Percentiles rank a stretch among this genome's conserved stretches.
These are phyloP conservation scores for Cyanidioschyzon merolae DNA, from an alignment of 23 red algal genomes.

Conservation along the genomic window DNA sequence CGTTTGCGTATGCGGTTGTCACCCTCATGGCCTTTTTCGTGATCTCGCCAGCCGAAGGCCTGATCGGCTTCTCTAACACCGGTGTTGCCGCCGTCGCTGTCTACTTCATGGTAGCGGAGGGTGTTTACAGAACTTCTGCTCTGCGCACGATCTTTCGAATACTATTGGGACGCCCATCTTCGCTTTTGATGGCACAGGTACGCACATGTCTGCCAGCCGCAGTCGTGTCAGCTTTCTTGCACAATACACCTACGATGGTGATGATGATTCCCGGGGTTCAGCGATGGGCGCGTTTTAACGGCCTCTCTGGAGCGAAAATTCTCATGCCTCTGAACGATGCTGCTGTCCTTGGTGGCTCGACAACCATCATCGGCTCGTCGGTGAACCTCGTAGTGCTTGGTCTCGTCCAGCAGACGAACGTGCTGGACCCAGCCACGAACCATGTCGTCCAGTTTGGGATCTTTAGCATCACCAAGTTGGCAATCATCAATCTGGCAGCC, in stretches of 20 bases:
- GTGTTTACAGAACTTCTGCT: slow-evolving; percentile 68
- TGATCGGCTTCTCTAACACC: slow-evolving; percentile 68
- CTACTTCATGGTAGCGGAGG: slow-evolving; percentile 77
- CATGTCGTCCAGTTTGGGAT: slow-evolving; percentile 34
- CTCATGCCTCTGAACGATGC: slow-evolving; percentile 93
- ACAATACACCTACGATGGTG: slow-evolving; percentile 83
- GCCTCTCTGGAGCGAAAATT: slow-evolving; percentile 55
- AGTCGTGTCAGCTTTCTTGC: slow-evolving; percentile 69
- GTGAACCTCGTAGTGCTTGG: slow-evolving; percentile 69
- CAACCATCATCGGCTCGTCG: slow-evolving; percentile 69
- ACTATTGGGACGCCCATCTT: slow-evolving; percentile 49
- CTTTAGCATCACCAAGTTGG: slow-evolving; percentile 67
- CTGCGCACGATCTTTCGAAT: slow-evolving; percentile 48
- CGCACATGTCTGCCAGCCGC: slow-evolving; percentile 58
- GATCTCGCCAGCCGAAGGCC: slow-evolving; percentile 38
- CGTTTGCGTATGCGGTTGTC: slow-evolving; percentile 49
- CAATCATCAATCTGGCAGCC: slow-evolving; percentile 30
- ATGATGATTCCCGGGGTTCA: slow-evolving; percentile 82
- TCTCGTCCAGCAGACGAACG: slow-evolving; percentile 33
- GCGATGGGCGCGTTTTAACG: slow-evolving; percentile 54
- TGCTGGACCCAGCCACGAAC: slow-evolving; percentile 29
- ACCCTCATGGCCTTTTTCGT: slow-evolving; percentile 53
- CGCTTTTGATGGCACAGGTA: slow-evolving; percentile 49
- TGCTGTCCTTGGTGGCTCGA: slow-evolving; percentile 60
- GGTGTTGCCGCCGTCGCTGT: slow-evolving; percentile 76